Conservation (phyloP, 2,329 filamentous ascomycete genomes). For the Lomentospora prolificans region DNA sequence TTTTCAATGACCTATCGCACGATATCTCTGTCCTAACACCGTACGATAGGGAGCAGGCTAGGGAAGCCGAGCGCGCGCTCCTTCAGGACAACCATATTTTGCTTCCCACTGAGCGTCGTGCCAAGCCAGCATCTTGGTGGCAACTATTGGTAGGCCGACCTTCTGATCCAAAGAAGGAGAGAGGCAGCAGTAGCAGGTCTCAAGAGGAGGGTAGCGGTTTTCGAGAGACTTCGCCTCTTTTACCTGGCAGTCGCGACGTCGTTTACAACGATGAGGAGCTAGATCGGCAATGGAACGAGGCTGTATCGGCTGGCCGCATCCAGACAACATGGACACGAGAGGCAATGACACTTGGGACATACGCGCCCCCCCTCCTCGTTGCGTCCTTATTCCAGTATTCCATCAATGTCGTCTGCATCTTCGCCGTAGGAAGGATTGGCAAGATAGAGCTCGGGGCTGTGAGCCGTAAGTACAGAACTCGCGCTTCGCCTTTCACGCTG, state of each 20-base stretch:
- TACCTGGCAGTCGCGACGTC: conserved; percentile 13
- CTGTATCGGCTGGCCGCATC: conserved; percentile 70
- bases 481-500: background rate
- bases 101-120: conserved; percentile 41
- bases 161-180: conserved; percentile 31
- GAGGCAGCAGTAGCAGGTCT: conserved; percentile 18
- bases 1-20: conserved; percentile 48
- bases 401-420: conserved; percentile 71
- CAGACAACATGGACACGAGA: conserved; percentile 88
- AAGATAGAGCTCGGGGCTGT: conserved; percentile 44
- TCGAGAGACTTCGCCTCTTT: conserved; percentile 30
- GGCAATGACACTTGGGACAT: conserved; percentile 65
- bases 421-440: conserved; percentile 67
- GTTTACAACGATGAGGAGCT: conserved; percentile 46
- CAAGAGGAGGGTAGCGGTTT: background rate
- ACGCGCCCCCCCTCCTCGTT: conserved; percentile 59
- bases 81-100: conserved; percentile 55
- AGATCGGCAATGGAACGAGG: conserved; percentile 74
- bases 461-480: conserved; percentile 26
- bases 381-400: conserved; percentile 78
- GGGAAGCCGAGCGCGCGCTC: conserved; percentile 49
- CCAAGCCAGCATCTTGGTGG: conserved; percentile 19
- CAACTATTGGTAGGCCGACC: conserved; percentile 37
- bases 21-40: conserved; percentile 41
- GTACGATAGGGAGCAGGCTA: conserved; percentile 45